These are phyloP conservation scores for Coelastrella sp. DNA, from an alignment of 139 green algal genomes.

Conservation along the genomic window DNA sequence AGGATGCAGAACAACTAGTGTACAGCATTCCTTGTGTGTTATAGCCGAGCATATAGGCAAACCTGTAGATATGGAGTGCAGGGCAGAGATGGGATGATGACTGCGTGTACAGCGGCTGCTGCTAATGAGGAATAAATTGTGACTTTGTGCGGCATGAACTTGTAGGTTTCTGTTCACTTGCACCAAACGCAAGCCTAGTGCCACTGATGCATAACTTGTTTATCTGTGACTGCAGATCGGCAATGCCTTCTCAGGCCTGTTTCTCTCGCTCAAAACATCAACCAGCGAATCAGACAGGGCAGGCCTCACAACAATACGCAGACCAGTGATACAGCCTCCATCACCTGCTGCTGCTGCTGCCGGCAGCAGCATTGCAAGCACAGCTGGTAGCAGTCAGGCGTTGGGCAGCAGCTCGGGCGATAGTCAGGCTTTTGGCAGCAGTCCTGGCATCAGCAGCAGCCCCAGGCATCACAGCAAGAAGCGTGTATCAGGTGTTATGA, in stretches of 20 bases:
- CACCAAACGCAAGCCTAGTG: no score
- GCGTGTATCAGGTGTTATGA: neutral
- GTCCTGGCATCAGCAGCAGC: neutral
- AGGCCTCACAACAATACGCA: conserved; percentile 32
- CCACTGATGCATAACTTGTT: neutral
- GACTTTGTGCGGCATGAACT: no score
- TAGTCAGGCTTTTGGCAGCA: neutral
- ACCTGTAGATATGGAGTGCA: no score
- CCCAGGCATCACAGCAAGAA: neutral
- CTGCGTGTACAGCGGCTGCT: no score
- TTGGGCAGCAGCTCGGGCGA: neutral
- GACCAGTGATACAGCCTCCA: neutral
- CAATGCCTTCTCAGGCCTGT: conserved; percentile 47
- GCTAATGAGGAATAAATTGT: no score
- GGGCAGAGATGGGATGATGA: neutral
- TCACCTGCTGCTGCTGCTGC: neutral
- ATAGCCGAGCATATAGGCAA: no score
- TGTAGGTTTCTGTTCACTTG: no score
- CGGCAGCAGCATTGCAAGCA: neutral
- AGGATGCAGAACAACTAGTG: no score
- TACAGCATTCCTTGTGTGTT: no score
- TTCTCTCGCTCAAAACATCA: neutral
- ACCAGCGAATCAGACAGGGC: neutral
- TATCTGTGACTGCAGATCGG: conserved; percentile 16
- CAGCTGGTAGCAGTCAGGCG: neutral